Base-by-base conservation (phyloP, 2,329 filamentous ascomycete genomes). In the Malbranchea zuffiana region DNA sequence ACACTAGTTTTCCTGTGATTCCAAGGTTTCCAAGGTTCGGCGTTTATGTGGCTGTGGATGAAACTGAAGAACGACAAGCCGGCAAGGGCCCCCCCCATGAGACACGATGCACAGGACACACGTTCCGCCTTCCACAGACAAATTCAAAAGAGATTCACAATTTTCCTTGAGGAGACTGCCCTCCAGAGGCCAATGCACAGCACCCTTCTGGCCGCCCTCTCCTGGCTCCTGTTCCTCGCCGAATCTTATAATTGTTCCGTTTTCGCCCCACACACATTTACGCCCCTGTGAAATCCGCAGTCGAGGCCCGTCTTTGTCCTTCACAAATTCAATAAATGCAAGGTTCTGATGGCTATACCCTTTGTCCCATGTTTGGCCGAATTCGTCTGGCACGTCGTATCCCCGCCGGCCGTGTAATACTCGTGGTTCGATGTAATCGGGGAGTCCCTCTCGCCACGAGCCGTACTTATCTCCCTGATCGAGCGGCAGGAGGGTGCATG, bases 321-420 rank as follows among this genome's bases (percentile, higher is more conserved):
- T n/a, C 27, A 29, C 27, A 29, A 29, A 12, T 16, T 29, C 27
- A 29, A 29, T 16, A 29, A 29, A 29, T 29, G 27, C 12, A 29
- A 12, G 12, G 18, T 16, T 29, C 18, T 29, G 27, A 29, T 29
- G n/a, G 27, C 27, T 29, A 10, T 29, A 29, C 12, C 11, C 27
- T 13, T 6, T 12, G 27, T 6, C 6, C 15, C 3, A 6, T 29
- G 27, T 29, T 10, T 12, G 7, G 15, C 3, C 18, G 3, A 29
- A 29, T 29, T 10, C 11, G 15, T 28, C 15, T 5, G 25, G 11
- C 5, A n/a, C 5, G 5, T 29, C n/a, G 12, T 29, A n/a, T 3
- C 27, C 18, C 27, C 18, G 27, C 27, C 27, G 18, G 13, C 18
- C 27, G 18, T 12, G 18, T 16, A 13, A 29, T 16, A 29, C n/a